Base-by-base conservation (phyloP, 257 asterid species). In the Solanum boliviense region DNA sequence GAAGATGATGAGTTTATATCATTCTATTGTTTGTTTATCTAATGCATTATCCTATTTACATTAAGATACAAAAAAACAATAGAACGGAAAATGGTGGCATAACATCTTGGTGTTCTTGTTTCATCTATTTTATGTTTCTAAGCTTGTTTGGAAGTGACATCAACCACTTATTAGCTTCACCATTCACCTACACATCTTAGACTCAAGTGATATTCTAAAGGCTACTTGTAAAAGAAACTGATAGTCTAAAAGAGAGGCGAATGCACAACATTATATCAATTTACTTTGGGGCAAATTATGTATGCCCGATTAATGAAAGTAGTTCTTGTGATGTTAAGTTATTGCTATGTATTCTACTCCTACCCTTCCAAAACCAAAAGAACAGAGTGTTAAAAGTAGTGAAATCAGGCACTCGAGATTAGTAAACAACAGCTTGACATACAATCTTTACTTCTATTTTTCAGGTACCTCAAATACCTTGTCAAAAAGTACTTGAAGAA, bases 401-500 rank as follows among this genome's bases (percentile, higher is more conserved):
- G 65, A 15, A n/a, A 13, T 78, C 25, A 13, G 36, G 84, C 62
- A 13, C 38, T 27, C 27, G 20, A 48, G 36, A 15, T 1, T 67
- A 4, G 27, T 36, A 36, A 58, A 62, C 11, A 38, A 20, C 21
- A 16, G 31, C 35, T 25, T 27, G 2, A 60, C 39, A n/a, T 83
- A 20, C 27, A 21, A 21, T 20, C 48, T 41, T 38, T 23, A 88
- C 52, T 7, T 41, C 15, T 86, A 35, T 25, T 90, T 58, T 83
- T 3, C 89, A 95, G 98, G 93, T 95, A 94, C 32, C 92, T 95
- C 60, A 95, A 95, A 90, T 95, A 95, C 88, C 91, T 95, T 88
- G 93, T 96, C 1, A 95, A 95, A 94, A 95, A 95, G 84, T 95
- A 94, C 92, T 90, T 95, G 96, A 95, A 95, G 95, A 94, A 95